Evolutionary conservation across 1,284 basidiomycete genomes (phyloP).

Genomic region (Rhodofomes roseus): DNA sequence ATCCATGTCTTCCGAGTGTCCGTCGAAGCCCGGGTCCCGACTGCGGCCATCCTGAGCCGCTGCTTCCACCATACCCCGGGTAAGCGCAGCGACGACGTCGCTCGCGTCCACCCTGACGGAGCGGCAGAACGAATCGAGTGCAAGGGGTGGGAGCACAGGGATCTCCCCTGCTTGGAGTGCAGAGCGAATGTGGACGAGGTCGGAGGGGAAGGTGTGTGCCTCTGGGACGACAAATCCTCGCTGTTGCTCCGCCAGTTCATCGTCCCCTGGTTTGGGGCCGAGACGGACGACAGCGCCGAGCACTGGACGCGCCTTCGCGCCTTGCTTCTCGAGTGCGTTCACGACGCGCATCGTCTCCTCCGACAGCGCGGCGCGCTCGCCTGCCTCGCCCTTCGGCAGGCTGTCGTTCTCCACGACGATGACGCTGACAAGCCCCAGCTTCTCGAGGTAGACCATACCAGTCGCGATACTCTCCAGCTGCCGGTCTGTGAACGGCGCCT

Average conservation of each 20-base stretch:
- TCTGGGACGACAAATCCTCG: constrained; percentile 51
- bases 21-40: constrained; percentile 19
- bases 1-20: constrained; percentile 47
- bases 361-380: constrained; percentile 56
- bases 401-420: constrained; percentile 92
- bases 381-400: constrained; percentile 62
- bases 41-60: constrained; percentile 37
- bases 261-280: constrained; percentile 66
- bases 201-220: constrained; percentile 72
- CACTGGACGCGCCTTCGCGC: constrained; percentile 85
- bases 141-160: constrained; percentile 93
- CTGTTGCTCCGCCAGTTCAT: constrained; percentile 20
- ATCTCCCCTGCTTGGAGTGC: constrained; percentile 92
- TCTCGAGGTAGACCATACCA: constrained; percentile 93
- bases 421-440: constrained; percentile 91
- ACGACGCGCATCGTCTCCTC: constrained; percentile 84
- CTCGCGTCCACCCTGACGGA: constrained; percentile 87
- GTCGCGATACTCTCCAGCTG: constrained; percentile 93
- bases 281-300: constrained; percentile 83
- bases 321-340: constrained; percentile 79
- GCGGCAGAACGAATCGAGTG: constrained; percentile 87
- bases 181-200: constrained; percentile 80
- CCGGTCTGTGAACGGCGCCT: constrained; percentile 94
- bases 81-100: constrained; percentile 86
- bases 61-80: constrained; percentile 81